Conservation (phyloP, 108 stramenopile genomes). For the Asterionellopsis glacialis region DNA sequence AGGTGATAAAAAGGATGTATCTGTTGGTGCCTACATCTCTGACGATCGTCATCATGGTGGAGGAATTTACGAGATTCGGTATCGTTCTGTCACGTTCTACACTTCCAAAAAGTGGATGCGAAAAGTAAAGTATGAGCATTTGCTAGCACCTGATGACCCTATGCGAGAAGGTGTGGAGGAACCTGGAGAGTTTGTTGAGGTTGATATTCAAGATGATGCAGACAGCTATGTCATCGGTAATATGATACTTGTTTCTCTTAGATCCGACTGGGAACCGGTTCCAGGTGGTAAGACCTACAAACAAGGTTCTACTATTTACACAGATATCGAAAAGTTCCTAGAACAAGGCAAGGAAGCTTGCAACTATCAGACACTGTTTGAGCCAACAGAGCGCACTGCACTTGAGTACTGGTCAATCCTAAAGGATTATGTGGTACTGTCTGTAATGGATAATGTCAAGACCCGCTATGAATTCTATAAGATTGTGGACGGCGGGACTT, state of each 20-base stretch:
- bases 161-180: conserved; percentile 20
- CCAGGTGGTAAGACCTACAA: conserved; percentile 49
- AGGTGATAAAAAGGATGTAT: conserved; percentile 83
- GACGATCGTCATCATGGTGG: conserved; percentile 70
- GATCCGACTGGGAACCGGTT: conserved; percentile 75
- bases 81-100: conserved; percentile 80
- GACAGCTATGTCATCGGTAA: conserved; percentile 52
- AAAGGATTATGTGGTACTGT: conserved; percentile 78
- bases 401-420: conserved; percentile 62
- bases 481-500: conserved; percentile 45
- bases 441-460: conserved; percentile 79
- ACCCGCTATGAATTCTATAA: conserved; percentile 75
- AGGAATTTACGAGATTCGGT: conserved; percentile 68
- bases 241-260: conserved; percentile 59
- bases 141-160: conserved; percentile 44
- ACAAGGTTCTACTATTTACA: conserved; percentile 64
- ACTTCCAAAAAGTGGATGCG: conserved; percentile 59
- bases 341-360: conserved; percentile 51
- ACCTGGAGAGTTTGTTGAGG: conserved; percentile 45
- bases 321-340: conserved; percentile 49
- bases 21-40: conserved; percentile 55
- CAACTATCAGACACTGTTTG: conserved; percentile 69
- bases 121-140: conserved; percentile 38
- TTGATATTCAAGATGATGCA: conserved; percentile 73
- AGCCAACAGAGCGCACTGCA: conserved; percentile 67